These are phyloP conservation scores for Lotus japonicus DNA, from an alignment of 306 rosid genomes.

Conservation along the genomic window DNA sequence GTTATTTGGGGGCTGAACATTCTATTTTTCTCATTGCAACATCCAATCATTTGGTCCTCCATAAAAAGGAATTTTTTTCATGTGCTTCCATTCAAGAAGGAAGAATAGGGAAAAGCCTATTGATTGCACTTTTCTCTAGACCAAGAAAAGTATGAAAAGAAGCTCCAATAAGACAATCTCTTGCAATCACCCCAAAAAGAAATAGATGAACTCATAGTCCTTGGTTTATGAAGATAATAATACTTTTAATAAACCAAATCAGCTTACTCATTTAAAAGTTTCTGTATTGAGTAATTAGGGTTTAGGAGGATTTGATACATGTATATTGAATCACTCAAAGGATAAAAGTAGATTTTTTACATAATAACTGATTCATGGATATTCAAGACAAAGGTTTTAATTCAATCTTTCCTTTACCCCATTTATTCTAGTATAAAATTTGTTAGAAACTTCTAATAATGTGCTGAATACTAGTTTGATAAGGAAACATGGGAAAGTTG, in stretches of 20 bases:
- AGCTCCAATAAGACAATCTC: not conserved
- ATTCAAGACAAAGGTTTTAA: not conserved
- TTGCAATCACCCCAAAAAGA: not conserved
- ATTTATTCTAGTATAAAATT: not conserved
- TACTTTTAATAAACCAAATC: not conserved
- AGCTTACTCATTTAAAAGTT: not conserved
- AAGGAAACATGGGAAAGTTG: constrained; percentile 6
- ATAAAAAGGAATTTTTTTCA: not conserved
- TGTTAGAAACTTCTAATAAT: not conserved
- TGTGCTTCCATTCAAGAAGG: not conserved
- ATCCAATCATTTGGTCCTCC: not conserved
- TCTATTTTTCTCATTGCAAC: constrained; percentile 1
- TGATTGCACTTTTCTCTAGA: not conserved
- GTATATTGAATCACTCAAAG: not conserved
- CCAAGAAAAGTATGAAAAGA: not conserved
- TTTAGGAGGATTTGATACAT: not conserved
- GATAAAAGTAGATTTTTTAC: not conserved
- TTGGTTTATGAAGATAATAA: not conserved
- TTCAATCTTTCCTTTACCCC: constrained; percentile 1
- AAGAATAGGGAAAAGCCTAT: not conserved
- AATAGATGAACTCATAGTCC: not conserved
- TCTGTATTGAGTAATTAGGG: not conserved
- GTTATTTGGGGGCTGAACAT: not conserved
- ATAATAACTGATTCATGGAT: not conserved
- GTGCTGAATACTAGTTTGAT: not conserved